Evolutionary conservation across 1,284 basidiomycete genomes (phyloP), one percentile per base, ranked within the genome.

Genomic region (Mycosarcoma maydis): DNA sequence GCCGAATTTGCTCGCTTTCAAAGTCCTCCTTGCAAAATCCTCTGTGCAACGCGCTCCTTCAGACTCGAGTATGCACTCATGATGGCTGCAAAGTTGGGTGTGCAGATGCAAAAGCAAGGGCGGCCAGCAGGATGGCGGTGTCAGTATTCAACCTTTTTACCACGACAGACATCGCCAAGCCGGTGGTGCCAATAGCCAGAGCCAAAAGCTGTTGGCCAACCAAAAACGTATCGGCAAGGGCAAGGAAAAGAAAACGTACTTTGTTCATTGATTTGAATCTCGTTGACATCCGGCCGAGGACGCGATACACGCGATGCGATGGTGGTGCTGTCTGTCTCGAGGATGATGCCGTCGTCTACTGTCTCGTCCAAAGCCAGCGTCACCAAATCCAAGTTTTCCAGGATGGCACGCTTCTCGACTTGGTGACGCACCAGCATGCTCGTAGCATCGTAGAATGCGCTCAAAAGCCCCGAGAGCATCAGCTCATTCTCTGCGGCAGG

Each of bases 261-360:
- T 84, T 98, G 94, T 84, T 99, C 96, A 86, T 98, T 98, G 86
- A 98, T 96, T 67, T 96, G 91, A 71, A 98, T 96, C 78, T 98
- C 94, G 36, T 91, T 91, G n/a, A 83, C 90, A 83, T 98, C 96
- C 17, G 94, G 90, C 76, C 89, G 89, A 43, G 96, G 92, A 72
- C 94, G 85, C 72, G 92, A 95, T 43, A 98, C 96, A 57, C 96
- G 86, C 30, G 93, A 94, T 0, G 94, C 93, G 78, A 99, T 96
- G 10, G 94, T 92, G 0, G 92, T 89, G 5, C 93, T 87, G 83
- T 99, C 96, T 1, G 94, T 98, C 83, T 98, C 95, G 42, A 98
- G 90, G 73, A 98, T 95, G 82, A 98, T 91, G 38, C 95, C 95
- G 80, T 98, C 94, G 83, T 99, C 96, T 49, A 98, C 89, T 6